Evolutionary conservation across 75 land plant genomes (phyloP).

Genomic region (Isoetes taiwanensis): DNA sequence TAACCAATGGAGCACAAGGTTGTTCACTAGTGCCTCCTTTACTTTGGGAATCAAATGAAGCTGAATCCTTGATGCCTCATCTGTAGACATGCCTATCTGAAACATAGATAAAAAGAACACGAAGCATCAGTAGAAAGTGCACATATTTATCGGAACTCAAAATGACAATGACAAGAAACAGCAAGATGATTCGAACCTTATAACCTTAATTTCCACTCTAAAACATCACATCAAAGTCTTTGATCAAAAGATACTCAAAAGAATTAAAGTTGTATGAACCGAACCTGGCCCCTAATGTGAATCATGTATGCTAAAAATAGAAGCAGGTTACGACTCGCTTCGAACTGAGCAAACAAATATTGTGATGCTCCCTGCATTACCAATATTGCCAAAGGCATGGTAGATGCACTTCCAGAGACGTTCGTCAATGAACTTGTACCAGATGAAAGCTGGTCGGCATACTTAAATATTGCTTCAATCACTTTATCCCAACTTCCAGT

Average conservation of each 20-base stretch:
- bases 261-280: not conserved
- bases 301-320: conserved; percentile 55
- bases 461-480: conserved; percentile 43
- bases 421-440: conserved; percentile 7
- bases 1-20: conserved; percentile 55
- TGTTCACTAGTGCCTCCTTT: conserved; percentile 38
- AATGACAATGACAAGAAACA: not conserved
- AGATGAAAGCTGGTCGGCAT: conserved; percentile 33
- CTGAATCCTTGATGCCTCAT: conserved; percentile 42
- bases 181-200: not conserved
- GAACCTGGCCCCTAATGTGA: conserved; percentile 56
- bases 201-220: too few species aligned
- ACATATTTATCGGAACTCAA: too few species aligned
- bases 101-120: conserved; percentile 1
- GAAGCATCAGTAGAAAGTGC: not conserved
- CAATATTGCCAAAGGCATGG: conserved; percentile 17
- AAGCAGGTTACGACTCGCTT: conserved; percentile 62
- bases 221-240: too few species aligned
- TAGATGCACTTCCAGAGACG: conserved; percentile 14
- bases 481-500: conserved; percentile 55
- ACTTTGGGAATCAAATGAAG: conserved; percentile 48
- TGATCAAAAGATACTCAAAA: not conserved
- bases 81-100: conserved; percentile 44
- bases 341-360: conserved; percentile 63
- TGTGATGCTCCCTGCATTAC: conserved; percentile 53